These are phyloP conservation scores for Bruguiera gymnorhiza DNA, from an alignment of 345 rosid genomes.

Conservation along the genomic window DNA sequence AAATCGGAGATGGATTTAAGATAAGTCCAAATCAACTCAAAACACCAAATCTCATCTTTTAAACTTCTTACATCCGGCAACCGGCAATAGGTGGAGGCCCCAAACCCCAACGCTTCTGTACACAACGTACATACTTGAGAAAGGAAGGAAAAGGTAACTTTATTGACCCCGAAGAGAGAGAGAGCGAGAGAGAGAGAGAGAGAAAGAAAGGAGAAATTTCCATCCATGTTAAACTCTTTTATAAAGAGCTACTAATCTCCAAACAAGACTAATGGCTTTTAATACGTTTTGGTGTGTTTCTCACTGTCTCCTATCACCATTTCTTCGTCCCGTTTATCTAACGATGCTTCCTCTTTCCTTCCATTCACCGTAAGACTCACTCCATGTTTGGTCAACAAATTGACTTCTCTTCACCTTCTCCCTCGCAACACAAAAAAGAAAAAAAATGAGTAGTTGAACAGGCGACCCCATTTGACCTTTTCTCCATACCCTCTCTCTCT, in stretches of 20 bases:
- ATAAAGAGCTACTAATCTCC: no score
- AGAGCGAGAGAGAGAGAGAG: no score
- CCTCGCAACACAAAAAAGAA: no score
- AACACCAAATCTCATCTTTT: constrained; percentile 11
- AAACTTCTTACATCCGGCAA: background rate
- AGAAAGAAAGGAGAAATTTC: no score
- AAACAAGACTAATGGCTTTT: no score
- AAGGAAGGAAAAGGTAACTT: background rate
- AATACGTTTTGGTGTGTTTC: no score
- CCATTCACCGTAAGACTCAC: background rate
- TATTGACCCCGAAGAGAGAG: background rate
- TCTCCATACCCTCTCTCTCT: no score
- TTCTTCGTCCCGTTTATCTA: background rate
- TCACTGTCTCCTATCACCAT: no score
- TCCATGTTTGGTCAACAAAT: background rate
- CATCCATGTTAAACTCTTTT: no score
- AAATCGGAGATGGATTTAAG: no score
- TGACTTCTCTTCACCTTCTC: background rate
- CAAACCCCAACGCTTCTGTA: background rate
- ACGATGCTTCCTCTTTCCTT: background rate
- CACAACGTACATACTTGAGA: background rate
- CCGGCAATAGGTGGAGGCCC: background rate
- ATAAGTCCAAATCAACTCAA: constrained; percentile 1
- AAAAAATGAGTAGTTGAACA: constrained; percentile 1
- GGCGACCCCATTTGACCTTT: constrained; percentile 10